Percentiles rank a stretch among this genome's conserved stretches.
These are phyloP conservation scores for Nakazawaea ernobii DNA, from an alignment of 805 yeast species.

Conservation along the genomic window DNA sequence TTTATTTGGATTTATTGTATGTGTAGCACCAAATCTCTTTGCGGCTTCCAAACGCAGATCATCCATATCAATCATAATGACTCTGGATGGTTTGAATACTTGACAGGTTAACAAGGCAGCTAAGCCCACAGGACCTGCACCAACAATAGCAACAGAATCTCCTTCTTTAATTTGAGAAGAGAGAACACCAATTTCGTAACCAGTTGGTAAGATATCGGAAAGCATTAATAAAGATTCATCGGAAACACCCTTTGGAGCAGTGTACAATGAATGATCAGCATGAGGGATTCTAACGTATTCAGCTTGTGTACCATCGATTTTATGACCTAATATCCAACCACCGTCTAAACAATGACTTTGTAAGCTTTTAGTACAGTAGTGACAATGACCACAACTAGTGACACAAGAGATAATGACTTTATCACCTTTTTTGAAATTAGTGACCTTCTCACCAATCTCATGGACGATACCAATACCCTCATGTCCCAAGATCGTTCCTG, in stretches of 20 bases:
- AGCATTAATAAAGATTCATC: slow-evolving; percentile 51
- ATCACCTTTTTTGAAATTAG: slow-evolving; percentile 48
- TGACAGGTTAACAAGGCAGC: slow-evolving; percentile 54
- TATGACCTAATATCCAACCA: slow-evolving; percentile 49
- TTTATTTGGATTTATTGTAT: slow-evolving; percentile 46
- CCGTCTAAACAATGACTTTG: slow-evolving; percentile 58
- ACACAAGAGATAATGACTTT: slow-evolving; percentile 60
- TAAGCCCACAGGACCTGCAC: slow-evolving; percentile 65
- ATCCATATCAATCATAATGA: slow-evolving; percentile 54
- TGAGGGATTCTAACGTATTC: slow-evolving; percentile 52
- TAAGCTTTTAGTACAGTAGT: slow-evolving; percentile 46
- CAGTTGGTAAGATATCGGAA: slow-evolving; percentile 63
- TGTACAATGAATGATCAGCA: slow-evolving; percentile 34
- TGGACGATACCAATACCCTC: slow-evolving; percentile 54
- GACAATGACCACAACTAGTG: slow-evolving; percentile 55
- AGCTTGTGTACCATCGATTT: slow-evolving; percentile 65
- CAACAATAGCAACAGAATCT: slow-evolving; percentile 58
- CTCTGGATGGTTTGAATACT: slow-evolving; percentile 46
- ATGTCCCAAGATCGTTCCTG: slow-evolving; percentile 51
- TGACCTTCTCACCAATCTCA: slow-evolving; percentile 43
- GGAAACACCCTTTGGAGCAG: slow-evolving; percentile 25
- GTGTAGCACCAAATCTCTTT: slow-evolving; percentile 54
- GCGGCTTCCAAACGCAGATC: slow-evolving; percentile 56
- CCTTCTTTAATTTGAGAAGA: slow-evolving; percentile 47
- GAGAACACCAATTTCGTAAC: slow-evolving; percentile 60